Percentiles rank a stretch among this genome's conserved stretches.
Evolutionary conservation across 176 grass and related monocot species (phyloP).

Genomic region (Rhynchospora breviuscula): DNA sequence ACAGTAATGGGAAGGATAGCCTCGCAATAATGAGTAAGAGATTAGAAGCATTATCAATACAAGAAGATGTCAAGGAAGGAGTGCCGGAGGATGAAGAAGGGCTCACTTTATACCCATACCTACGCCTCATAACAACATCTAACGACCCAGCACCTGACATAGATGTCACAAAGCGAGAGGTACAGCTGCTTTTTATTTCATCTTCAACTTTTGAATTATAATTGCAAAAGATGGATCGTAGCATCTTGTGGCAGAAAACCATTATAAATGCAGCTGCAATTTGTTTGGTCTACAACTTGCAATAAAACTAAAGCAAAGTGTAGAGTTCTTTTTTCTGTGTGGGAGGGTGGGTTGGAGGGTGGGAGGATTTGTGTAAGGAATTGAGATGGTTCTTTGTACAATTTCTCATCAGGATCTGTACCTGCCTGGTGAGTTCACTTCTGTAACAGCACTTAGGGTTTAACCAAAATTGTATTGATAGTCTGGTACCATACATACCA

Average conservation of each 20-base stretch:
- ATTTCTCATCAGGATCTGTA: neutral
- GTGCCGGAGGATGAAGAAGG: conserved; percentile 59
- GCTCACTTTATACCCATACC: conserved; percentile 63
- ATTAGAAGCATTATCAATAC: conserved; percentile 34
- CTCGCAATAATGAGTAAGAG: conserved; percentile 37
- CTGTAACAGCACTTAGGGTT: neutral
- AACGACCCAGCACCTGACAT: conserved; percentile 59
- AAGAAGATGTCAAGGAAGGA: conserved; percentile 79
- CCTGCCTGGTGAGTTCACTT: neutral
- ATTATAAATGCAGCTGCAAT: neutral
- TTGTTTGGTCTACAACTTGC: neutral
- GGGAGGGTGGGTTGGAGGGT: neutral
- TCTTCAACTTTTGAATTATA: neutral
- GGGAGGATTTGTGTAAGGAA: neutral
- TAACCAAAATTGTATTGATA: neutral
- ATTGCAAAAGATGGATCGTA: neutral
- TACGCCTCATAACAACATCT: conserved; percentile 65
- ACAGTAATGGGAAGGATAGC: conserved; percentile 32
- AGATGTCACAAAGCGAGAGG: conserved; percentile 76
- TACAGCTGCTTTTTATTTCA: conserved; percentile 23
- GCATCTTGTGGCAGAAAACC: neutral
- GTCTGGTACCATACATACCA: neutral
- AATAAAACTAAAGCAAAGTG: neutral
- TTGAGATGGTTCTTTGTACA: neutral
- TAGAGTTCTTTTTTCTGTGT: neutral